phyloP scores from a whole-genome alignment of 1,139 yeast species.

The Suhomyces yuchorum region DNA sequence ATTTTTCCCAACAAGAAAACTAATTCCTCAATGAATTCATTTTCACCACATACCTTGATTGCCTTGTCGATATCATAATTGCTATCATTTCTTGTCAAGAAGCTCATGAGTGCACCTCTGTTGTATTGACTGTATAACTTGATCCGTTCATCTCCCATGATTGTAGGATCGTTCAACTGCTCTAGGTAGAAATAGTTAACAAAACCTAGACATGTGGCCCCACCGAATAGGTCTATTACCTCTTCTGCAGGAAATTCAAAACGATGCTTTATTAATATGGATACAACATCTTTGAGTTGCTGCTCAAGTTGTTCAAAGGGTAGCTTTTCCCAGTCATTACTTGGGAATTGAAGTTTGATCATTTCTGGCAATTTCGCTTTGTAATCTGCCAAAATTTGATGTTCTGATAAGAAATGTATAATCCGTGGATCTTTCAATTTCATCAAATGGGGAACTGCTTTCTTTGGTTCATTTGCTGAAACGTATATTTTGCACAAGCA shows the following conservation, averaged over 20 bases:
- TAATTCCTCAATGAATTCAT: conserved; percentile 61
- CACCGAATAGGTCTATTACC: conserved; percentile 50
- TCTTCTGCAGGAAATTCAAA: conserved; percentile 61
- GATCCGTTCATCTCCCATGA: conserved; percentile 62
- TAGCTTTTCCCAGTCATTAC: conserved; percentile 32
- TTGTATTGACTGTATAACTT: conserved; percentile 64
- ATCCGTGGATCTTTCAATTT: conserved; percentile 55
- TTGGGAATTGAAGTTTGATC: conserved; percentile 45
- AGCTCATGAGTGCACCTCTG: conserved; percentile 54
- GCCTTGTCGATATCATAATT: conserved; percentile 70
- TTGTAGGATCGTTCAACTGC: conserved; percentile 24
- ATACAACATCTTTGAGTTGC: conserved; percentile 48
- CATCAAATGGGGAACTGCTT: conserved; percentile 67
- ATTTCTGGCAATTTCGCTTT: conserved; percentile 54
- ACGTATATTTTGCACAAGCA: conserved; percentile 61
- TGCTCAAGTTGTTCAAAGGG: conserved; percentile 47
- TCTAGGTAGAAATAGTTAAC: conserved; percentile 65
- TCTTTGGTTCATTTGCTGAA: conserved; percentile 56
- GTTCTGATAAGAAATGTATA: conserved; percentile 56
- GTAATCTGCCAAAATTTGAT: conserved; percentile 62
- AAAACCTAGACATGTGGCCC: conserved; percentile 38
- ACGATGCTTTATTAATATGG: conserved; percentile 62
- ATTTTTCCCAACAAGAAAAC: conserved; percentile 81
- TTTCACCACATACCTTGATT: conserved; percentile 58
- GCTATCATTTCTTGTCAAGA: conserved; percentile 21